phyloP scores from a whole-genome alignment of 306 rosid genomes.

The Casuarina cunninghamiana region DNA sequence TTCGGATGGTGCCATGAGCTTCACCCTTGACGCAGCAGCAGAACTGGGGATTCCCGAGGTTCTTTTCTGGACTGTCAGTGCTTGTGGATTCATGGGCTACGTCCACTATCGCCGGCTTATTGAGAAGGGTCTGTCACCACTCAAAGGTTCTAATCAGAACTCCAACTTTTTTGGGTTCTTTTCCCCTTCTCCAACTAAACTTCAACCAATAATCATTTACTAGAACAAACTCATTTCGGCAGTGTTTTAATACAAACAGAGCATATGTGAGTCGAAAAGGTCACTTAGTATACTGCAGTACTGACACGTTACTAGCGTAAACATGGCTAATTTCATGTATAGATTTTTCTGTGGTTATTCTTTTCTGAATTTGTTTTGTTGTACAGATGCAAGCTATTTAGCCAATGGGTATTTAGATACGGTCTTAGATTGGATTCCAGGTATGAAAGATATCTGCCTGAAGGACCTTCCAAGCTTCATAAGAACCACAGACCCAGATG shows the following conservation, averaged over 20 bases:
- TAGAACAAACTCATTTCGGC: slow-evolving; percentile 13
- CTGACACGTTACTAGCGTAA: too few relatives aligned
- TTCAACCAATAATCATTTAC: too few relatives aligned
- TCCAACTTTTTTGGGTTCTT: not conserved
- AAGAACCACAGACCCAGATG: slow-evolving; percentile 57
- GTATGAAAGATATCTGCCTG: slow-evolving; percentile 51
- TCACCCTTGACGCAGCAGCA: slow-evolving; percentile 45
- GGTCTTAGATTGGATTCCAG: slow-evolving; percentile 56
- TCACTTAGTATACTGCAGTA: too few relatives aligned
- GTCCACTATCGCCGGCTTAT: slow-evolving; percentile 24
- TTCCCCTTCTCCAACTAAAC: not conserved
- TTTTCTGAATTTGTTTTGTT: not conserved
- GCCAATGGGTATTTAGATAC: slow-evolving; percentile 61
- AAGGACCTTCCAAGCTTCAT: slow-evolving; percentile 58
- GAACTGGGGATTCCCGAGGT: slow-evolving; percentile 47
- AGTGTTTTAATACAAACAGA: too few relatives aligned
- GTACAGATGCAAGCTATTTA: slow-evolving; percentile 45
- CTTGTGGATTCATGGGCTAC: slow-evolving; percentile 56
- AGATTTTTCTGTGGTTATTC: not conserved
- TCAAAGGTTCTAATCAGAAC: slow-evolving; percentile 46
- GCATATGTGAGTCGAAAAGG: too few relatives aligned
- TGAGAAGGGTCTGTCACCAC: slow-evolving; percentile 39
- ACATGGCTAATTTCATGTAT: not conserved
- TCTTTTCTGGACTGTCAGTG: slow-evolving; percentile 45
- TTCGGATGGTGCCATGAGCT: slow-evolving; percentile 46